Evolutionary conservation across 495 filamentous ascomycete genomes (phyloP), one percentile per base, ranked within the genome.

Genomic region (Terfezia boudieri): DNA sequence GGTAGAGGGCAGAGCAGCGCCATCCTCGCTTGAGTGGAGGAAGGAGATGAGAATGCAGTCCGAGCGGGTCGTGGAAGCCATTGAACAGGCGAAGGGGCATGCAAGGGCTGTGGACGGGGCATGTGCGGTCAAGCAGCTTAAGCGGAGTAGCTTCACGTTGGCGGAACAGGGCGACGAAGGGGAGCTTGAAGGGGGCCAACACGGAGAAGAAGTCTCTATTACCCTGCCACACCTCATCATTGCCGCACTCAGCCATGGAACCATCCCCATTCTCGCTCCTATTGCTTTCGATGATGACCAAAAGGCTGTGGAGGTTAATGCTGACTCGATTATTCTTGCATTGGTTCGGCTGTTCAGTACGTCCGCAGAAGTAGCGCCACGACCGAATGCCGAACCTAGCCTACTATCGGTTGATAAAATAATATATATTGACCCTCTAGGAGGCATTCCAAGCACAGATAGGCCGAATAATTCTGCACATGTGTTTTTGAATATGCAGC

Each of bases 401-500:
- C 56, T 37, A 52, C 54, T 7, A 37, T 84, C 2, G 73, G 78
- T 8, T 68, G 90, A 96, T 60, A 75, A 90, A 4, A 71, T 99
- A 26, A 89, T 99, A 59, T 71, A 96, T 23, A 71, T 99, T 14
- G 92, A 99, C 67, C 83, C 84, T 0, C 64, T 83, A 2, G 90
- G 90, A 6, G 90, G 92, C 8, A 87, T 90, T 52, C 92, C 90
- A 1, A 74, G 82, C 0, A 73, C 70, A 52, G 75, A 76, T 43
- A 74, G 79, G 14, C 75, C 75, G 0, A 75, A 82, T 43, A 74
- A 76, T 9, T 22, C n/a, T 7, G 79, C 83, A 12, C 84, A 94
- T 62, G 76, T 94, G 4, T 99, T 95, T 65, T 75, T 99, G 66
- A 99, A 99, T 60, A 74, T 99, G 60, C 83, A 93, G 63, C 86